Base-by-base conservation (phyloP, 208 protist species). In the Spironucleus salmonicida region DNA sequence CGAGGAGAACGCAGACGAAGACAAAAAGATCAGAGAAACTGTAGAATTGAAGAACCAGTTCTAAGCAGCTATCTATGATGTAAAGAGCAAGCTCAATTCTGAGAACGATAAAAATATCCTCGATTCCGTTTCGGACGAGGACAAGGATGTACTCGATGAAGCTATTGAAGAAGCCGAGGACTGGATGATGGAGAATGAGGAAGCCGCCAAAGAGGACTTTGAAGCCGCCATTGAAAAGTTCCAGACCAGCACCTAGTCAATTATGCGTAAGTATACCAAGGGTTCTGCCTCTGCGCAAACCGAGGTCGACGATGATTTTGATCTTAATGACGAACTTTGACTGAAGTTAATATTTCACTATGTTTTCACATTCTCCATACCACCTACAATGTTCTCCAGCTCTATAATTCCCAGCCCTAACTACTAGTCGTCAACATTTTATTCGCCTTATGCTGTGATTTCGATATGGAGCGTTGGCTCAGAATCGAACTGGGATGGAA, bases 11-110 rank as follows among this genome's bases (percentile, higher is more conserved):
- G 57, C 40, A 23, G 81, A 62, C 27, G 61, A 80, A 38, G 81
- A 84, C 30, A 59, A 64, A 0, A 39, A 42, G 26, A 45, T 76
- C 19, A 58, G 34, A 26, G 58, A 75, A 38, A n/a, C 0, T 27
- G 62, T 82, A 41, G 76, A 81, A 35, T n/a, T 57, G 9, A n/a
- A 67, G 23, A 83, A 84, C 29, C 1, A 39, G 23, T 59, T 84
- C 1, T 75, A 83, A 29, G 53, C 19, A 0, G 45, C 59, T 34
- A 59, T 68, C 49, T 83, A 75, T 39, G 26, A 23, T 40, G 23
- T 78, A 26, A 34, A 9, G 0, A 75, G 79, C 39, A 40, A 75
- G 39, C 29, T 75, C 0, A 49, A 27, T 35, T 9, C n/a, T 23
- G 45, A 67, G 27, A 59, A 80, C 38, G 42, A 80, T 4, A 53